phyloP scores from a whole-genome alignment of 2,329 filamentous ascomycete genomes.

The Fusarium sp. region DNA sequence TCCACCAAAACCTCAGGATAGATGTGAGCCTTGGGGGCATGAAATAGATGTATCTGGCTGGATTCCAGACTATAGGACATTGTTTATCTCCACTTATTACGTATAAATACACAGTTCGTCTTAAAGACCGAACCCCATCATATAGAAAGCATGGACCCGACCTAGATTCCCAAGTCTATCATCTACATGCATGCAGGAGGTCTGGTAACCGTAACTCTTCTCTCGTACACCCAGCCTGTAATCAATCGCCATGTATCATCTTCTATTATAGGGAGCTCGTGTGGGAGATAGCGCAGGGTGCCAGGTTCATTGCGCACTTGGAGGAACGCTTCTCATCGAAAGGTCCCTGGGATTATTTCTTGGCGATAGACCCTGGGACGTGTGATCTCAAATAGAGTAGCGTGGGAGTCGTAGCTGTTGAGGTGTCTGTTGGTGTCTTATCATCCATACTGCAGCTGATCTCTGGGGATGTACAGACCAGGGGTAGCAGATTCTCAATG shows the following conservation, averaged over 20 bases:
- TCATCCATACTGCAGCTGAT: not conserved
- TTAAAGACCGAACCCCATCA: not conserved
- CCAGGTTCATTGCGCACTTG: not conserved
- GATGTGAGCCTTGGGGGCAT: too few relatives aligned
- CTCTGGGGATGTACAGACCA: not conserved
- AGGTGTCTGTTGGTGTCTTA: not conserved
- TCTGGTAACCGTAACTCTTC: not conserved
- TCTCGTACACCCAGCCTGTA: not conserved
- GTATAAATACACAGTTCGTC: not conserved
- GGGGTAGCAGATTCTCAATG: not conserved
- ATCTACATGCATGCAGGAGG: not conserved
- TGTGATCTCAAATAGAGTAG: not conserved
- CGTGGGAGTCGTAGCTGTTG: not conserved
- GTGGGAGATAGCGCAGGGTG: not conserved
- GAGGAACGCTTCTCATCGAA: not conserved
- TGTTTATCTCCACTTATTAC: not conserved
- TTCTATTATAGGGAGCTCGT: not conserved
- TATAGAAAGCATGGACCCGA: not conserved
- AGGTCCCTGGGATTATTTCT: not conserved
- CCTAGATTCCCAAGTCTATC: not conserved
- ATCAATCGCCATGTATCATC: not conserved
- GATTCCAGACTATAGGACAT: not conserved
- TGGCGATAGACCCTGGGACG: not conserved
- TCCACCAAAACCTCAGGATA: too few relatives aligned
- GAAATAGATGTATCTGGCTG: not conserved